Conservation (phyloP, 2,329 filamentous ascomycete genomes). For the Alternaria brassicae region DNA sequence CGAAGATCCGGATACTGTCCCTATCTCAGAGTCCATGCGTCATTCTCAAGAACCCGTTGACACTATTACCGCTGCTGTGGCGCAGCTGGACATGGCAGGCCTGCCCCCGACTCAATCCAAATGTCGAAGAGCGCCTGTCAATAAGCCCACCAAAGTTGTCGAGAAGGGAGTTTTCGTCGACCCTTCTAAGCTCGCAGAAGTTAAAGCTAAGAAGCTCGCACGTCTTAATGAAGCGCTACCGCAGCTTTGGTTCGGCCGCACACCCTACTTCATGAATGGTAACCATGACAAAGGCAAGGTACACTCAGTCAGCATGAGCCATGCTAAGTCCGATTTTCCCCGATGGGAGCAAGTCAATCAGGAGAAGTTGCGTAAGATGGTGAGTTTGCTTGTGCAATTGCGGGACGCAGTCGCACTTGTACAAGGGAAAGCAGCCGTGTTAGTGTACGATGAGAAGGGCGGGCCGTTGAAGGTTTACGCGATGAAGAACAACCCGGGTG, state of each 20-base stretch:
- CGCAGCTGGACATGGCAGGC: slow-evolving; percentile 2
- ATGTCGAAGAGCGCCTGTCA: background rate
- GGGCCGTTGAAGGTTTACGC: slow-evolving; percentile 15
- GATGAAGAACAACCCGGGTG: slow-evolving; percentile 7
- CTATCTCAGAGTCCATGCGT: slow-evolving; percentile 1
- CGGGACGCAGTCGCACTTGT: slow-evolving; percentile 3
- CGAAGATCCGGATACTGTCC: slow-evolving; percentile 3
- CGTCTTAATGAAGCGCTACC: slow-evolving; percentile 14
- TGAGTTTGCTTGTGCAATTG: slow-evolving; percentile 21
- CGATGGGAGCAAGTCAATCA: slow-evolving; percentile 28
- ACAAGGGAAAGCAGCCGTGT: slow-evolving; percentile 13
- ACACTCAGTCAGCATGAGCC: slow-evolving; percentile 6
- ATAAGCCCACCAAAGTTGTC: background rate
- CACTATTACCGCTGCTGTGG: slow-evolving; percentile 6
- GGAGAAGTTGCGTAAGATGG: slow-evolving; percentile 25
- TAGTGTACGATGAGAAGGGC: slow-evolving; percentile 22
- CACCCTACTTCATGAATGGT: slow-evolving; percentile 25
- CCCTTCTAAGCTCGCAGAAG: slow-evolving; percentile 22
- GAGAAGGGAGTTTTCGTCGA: slow-evolving; percentile 7
- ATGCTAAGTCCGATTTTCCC: slow-evolving; percentile 11
- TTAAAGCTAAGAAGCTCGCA: slow-evolving; percentile 20
- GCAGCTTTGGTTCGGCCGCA: slow-evolving; percentile 35
- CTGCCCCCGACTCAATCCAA: background rate
- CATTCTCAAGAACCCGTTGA: slow-evolving; percentile 8
- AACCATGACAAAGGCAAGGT: slow-evolving; percentile 22